A percentile compares a stretch with the other conserved stretches of the same genome.
Evolutionary conservation across 1,284 basidiomycete genomes (phyloP).

Genomic region (Malassezia sympodialis): DNA sequence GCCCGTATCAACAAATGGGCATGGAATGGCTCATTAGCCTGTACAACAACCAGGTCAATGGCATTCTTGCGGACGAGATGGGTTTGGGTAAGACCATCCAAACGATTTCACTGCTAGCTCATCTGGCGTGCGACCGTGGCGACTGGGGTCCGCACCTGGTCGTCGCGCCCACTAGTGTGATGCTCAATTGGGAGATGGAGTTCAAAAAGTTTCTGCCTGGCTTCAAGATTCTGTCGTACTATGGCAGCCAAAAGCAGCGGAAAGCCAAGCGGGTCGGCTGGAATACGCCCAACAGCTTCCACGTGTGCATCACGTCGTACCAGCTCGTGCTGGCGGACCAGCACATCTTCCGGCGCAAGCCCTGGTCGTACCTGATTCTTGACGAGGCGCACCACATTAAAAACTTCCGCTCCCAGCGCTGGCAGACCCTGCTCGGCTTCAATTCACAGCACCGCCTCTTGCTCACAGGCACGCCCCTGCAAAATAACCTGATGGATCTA

Average conservation of each 20-base stretch:
- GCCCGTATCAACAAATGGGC: conserved; percentile 88
- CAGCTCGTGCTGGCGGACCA: conserved; percentile 80
- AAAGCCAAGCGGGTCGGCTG: conserved; percentile 88
- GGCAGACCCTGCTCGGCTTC: conserved; percentile 91
- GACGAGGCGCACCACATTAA: conserved; percentile 99
- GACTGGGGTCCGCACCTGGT: conserved; percentile 96
- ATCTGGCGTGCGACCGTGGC: conserved; percentile 83
- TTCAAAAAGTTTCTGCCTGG: conserved; percentile 96
- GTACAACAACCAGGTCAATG: conserved; percentile 77
- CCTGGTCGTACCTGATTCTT: conserved; percentile 92
- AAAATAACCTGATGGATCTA: conserved; percentile 89
- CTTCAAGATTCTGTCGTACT: conserved; percentile 82
- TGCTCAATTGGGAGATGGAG: conserved; percentile 98
- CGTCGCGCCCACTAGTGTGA: conserved; percentile 84
- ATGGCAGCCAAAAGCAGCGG: conserved; percentile 78
- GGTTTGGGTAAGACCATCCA: conserved; percentile 81
- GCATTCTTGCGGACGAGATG: conserved; percentile 65
- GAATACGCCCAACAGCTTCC: conserved; percentile 84
- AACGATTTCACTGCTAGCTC: conserved; percentile 81
- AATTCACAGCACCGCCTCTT: conserved; percentile 76
- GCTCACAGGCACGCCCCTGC: conserved; percentile 83
- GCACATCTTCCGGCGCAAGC: conserved; percentile 85
- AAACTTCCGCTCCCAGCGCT: conserved; percentile 88
- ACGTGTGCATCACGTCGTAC: conserved; percentile 92
- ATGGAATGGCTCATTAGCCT: conserved; percentile 89